Base-by-base conservation (phyloP, 2,329 filamentous ascomycete species). In the Trematosphaeria pertusa region DNA sequence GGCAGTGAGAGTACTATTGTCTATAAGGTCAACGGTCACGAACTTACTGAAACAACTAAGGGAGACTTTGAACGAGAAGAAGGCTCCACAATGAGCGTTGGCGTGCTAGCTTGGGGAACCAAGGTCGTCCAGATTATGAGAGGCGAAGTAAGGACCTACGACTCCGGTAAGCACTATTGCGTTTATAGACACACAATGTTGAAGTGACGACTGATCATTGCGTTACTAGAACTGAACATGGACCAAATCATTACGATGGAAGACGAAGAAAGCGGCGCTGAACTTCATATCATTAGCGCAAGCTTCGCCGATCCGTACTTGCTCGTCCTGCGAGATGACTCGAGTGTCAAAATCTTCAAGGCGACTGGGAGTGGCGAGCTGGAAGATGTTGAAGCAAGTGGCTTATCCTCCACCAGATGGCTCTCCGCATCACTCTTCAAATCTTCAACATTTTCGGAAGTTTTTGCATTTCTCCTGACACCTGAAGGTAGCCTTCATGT, bases 41-140 rank as follows among this genome's bases (percentile, higher is more conserved):
- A 85, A 3, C 85, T 95, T 48, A 87, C 91, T 66, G 84, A 88
- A 30, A 80, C 93, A 6, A 84, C 84, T 26, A 90, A 87, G 30
- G 91, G 91, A 0, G 94, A 99, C 63, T 97, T 97, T 66, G 95
- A 99, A 52, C 86, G 88, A 3, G 89, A 90, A 35, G 90, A 92
- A 52, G 94, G 92, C 19, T 84, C 87, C 22, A 97, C 94, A 0
- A 81, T 97, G 36, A 88, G 95, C 58, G 88, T 94, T 14, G 90
- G 89, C 12, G 88, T 87, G 0, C 84, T 99, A 71, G 88, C 88
- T n/a, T 83, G 84, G 40, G 85, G 89, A 50, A 89, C 83, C 65
- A 85, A 91, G 48, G 86, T 97, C 24, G 87, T 97, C 12, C 94
- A 97, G 65, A 87, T 96, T 2, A 79, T 96, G 42, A 88, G 87